Conservation (phyloP, 768 basidiomycete genomes). For the Sporobolomyces phaffii region DNA sequence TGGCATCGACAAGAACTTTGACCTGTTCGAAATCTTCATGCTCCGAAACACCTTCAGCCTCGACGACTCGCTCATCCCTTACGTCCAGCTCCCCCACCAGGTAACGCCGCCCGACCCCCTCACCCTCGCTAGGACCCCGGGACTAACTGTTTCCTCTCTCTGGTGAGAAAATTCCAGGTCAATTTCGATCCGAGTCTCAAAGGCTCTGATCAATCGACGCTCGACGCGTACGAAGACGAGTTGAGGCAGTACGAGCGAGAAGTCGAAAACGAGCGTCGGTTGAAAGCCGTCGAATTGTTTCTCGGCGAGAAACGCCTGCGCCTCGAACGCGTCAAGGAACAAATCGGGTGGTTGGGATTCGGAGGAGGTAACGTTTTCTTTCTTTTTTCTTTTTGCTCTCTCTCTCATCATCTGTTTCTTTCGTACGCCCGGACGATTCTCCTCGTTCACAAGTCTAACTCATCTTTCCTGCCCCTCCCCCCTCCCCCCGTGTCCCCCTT, state of each 20-base stretch:
- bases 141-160: not conserved
- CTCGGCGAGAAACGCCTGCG: slow-evolving; percentile 15
- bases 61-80: slow-evolving; percentile 31
- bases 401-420: not conserved
- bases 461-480: not conserved
- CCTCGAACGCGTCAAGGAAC: slow-evolving; percentile 9
- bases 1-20: slow-evolving; percentile 40
- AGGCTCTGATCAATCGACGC: slow-evolving; percentile 17
- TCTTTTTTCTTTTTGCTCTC: not conserved
- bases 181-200: slow-evolving; percentile 16
- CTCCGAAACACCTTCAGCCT: slow-evolving; percentile 40
- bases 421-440: too few relatives aligned
- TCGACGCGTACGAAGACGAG: slow-evolving; percentile 38
- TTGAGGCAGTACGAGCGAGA: slow-evolving; percentile 35
- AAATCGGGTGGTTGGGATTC: slow-evolving; percentile 28
- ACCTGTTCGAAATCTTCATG: slow-evolving; percentile 41
- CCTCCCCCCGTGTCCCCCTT: too few relatives aligned
- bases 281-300: slow-evolving; percentile 36
- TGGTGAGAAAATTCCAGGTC: not conserved
- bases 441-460: too few relatives aligned
- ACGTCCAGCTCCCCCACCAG: slow-evolving; percentile 38
- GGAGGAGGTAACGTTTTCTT: slow-evolving; percentile 7
- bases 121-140: not conserved
- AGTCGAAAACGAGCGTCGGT: slow-evolving; percentile 27
- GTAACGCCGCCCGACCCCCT: not conserved